Evolutionary conservation across 306 rosid species (phyloP).

Genomic region (Lathyrus sativus): DNA sequence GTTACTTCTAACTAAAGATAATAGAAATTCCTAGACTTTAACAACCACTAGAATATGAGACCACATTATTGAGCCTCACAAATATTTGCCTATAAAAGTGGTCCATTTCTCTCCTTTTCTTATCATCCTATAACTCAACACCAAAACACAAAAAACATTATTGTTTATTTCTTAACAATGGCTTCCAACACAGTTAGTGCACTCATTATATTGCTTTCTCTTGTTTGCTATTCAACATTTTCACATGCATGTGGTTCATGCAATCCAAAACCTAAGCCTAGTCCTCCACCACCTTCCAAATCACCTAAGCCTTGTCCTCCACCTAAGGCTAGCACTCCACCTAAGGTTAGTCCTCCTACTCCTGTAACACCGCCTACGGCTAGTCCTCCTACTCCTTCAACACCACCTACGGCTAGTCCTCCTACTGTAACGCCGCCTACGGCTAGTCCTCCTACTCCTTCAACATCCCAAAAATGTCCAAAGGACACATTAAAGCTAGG

Average conservation of each 20-base stretch:
- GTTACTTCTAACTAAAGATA: neutral
- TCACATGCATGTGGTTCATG: conserved; percentile 52
- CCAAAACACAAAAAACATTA: neutral
- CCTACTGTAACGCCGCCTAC: neutral
- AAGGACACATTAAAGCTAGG: conserved; percentile 71
- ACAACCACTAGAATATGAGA: neutral
- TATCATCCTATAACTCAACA: conserved; percentile 21
- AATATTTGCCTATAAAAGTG: conserved; percentile 48
- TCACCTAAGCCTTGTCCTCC: conserved; percentile 29
- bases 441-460: neutral
- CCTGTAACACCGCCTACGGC: neutral
- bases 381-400: neutral
- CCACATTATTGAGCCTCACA: neutral
- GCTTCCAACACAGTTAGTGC: conserved; percentile 59
- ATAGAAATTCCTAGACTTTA: neutral
- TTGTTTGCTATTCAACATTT: conserved; percentile 47
- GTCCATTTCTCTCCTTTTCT: conserved; percentile 2
- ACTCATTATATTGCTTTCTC: conserved; percentile 50
- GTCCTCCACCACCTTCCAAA: neutral
- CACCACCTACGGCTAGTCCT: neutral
- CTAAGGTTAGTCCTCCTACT: neutral
- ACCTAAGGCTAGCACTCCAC: neutral
- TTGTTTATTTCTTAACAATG: conserved; percentile 25
- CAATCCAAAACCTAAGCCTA: conserved; percentile 33
- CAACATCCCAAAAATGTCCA: conserved; percentile 43